Evolutionary conservation across 2,329 filamentous ascomycete genomes (phyloP).

Genomic region (Curvularia sp.): DNA sequence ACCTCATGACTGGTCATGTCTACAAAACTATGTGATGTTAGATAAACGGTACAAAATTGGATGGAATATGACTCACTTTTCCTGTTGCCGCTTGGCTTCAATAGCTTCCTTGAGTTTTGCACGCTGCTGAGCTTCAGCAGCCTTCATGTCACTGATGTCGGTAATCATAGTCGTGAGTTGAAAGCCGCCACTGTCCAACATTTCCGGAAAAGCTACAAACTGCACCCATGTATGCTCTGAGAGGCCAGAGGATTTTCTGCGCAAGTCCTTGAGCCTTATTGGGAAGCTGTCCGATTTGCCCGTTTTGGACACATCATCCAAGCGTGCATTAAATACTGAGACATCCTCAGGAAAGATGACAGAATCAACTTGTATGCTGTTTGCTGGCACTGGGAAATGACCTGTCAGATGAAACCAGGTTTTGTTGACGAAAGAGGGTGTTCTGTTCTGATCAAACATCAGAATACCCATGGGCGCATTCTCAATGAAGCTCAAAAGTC

Average conservation of each 20-base stretch:
- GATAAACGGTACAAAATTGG: neutral
- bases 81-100: conserved; percentile 7
- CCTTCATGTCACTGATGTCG: conserved; percentile 9
- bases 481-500: conserved; percentile 6
- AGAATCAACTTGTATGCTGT: neutral
- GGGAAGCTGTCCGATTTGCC: conserved; percentile 1
- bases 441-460: conserved; percentile 1
- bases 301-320: neutral
- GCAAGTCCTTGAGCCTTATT: neutral
- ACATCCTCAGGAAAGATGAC: conserved; percentile 3
- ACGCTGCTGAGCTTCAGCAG: conserved; percentile 1
- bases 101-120: conserved; percentile 2
- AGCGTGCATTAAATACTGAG: neutral
- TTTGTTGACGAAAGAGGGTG: conserved; percentile 7
- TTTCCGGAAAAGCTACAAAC: conserved; percentile 3
- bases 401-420: conserved; percentile 11
- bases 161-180: conserved; percentile 5
- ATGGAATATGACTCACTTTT: neutral
- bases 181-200: conserved; percentile 1
- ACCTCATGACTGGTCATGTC: conserved; percentile 10
- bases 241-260: neutral
- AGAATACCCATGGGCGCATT: conserved; percentile 4
- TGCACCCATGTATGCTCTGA: conserved; percentile 6
- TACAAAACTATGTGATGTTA: conserved; percentile 3
- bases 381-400: conserved; percentile 1